A percentile compares a stretch with the other conserved stretches of the same genome.
Conservation (phyloP, 202 grass and related monocot genomes). For the Elaeis oleifera region DNA sequence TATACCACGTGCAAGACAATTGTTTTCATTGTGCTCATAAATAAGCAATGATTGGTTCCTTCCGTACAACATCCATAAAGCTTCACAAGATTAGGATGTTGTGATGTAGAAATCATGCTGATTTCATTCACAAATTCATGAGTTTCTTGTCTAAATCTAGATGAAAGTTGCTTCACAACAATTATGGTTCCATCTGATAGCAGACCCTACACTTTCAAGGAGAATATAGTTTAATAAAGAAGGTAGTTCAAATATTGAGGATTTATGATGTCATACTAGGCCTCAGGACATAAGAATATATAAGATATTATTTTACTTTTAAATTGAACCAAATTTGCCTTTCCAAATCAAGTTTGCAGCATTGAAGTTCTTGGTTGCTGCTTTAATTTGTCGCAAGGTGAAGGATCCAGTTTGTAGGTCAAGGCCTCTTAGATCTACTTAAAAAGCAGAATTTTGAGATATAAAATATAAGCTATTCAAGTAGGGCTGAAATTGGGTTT, state of each 20-base stretch:
- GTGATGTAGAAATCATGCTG: conserved; percentile 75
- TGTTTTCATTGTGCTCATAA: conserved; percentile 92
- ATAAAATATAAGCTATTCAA: too few relatives aligned
- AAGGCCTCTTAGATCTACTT: conserved; percentile 52
- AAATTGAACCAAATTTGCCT: conserved; percentile 91
- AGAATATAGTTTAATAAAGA: background rate
- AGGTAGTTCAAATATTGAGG: background rate
- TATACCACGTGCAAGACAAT: conserved; percentile 59
- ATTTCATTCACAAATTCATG: conserved; percentile 92
- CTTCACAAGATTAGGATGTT: conserved; percentile 79
- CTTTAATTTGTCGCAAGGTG: conserved; percentile 86
- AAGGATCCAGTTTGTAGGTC: conserved; percentile 81
- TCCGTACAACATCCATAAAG: conserved; percentile 78
- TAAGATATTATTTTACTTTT: conserved; percentile 19
- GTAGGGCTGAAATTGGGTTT: too few relatives aligned
- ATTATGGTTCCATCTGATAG: conserved; percentile 79
- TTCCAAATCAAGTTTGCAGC: conserved; percentile 70
- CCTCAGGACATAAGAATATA: background rate
- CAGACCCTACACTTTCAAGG: conserved; percentile 41
- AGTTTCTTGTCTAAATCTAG: conserved; percentile 79
- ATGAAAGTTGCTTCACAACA: conserved; percentile 82
- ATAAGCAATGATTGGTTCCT: conserved; percentile 78
- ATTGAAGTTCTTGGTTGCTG: conserved; percentile 71
- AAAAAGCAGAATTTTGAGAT: conserved; percentile 7
- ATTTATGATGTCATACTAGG: background rate